A percentile compares a stretch with the other conserved stretches of the same genome.
These are phyloP conservation scores for Sugiyamaella pinicola DNA, from an alignment of 1,139 yeast genomes.

Conservation along the genomic window DNA sequence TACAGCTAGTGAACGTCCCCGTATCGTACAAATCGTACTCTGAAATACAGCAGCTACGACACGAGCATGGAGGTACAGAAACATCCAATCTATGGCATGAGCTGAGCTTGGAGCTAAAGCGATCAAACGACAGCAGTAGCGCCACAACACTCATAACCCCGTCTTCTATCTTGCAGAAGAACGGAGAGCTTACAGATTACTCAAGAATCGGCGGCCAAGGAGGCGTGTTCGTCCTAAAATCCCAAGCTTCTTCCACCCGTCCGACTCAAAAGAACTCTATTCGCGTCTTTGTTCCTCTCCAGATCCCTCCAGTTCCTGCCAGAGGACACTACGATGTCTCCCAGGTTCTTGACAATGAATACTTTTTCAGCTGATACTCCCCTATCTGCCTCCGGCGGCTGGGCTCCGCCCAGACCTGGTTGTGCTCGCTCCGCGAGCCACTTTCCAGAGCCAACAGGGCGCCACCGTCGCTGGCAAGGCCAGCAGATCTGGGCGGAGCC, in stretches of 20 bases:
- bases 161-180: constrained; percentile 4
- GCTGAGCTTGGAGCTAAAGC: constrained; percentile 24
- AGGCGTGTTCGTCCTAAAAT: constrained; percentile 2
- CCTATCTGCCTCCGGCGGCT: not conserved
- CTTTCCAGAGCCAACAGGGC: not conserved
- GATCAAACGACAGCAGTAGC: constrained; percentile 1
- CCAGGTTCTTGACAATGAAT: constrained; percentile 65
- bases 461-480: not conserved
- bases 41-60: constrained; percentile 49
- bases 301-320: constrained; percentile 68
- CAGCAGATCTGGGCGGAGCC: not conserved
- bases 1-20: constrained; percentile 48
- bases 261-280: not conserved
- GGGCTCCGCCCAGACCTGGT: not conserved
- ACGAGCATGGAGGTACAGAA: constrained; percentile 57
- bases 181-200: constrained; percentile 8
- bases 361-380: constrained; percentile 62
- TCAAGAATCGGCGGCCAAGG: constrained; percentile 7
- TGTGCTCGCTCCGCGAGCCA: not conserved
- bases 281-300: constrained; percentile 57
- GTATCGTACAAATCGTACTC: constrained; percentile 46
- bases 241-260: too few relatives aligned
- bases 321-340: constrained; percentile 77
- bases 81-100: constrained; percentile 30
- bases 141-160: constrained; percentile 8